Evolutionary conservation across 805 yeast genomes (phyloP), one percentile per base, ranked within the genome.

Genomic region (Hanseniaspora clermontiae): DNA sequence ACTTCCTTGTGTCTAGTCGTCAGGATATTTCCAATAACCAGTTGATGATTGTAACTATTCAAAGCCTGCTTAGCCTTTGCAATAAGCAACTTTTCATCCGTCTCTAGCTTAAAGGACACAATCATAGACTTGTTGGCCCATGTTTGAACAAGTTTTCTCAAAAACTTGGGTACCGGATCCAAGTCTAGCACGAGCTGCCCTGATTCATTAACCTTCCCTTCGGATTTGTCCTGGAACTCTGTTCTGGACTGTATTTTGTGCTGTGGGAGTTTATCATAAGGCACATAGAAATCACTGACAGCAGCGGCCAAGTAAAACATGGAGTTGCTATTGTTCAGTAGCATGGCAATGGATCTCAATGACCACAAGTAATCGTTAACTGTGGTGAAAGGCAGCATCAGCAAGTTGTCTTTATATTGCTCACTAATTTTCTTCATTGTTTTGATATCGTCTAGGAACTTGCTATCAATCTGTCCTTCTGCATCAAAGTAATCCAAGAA

Each of bases 101-200:
- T 93, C 66, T 93, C 98, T 52, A 93, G 76, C 68, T 93, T 93
- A 72, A 93, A 93, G 17, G 95, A 86, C 0, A 91, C 85, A 57
- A 93, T 87, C 95, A 89, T 86, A 0, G 97, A 95, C 12, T 82
- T 79, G 2, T 95, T 95, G 0, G 96, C 96, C 98, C 98, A 93
- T 11, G 82, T 77, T 61, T 87, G 95, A 1, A 90, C 97, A 59
- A 93, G 72, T 57, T 96, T 75, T 60, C 87, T 79, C 63, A 93
- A 76, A 63, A 93, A 91, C 66, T 93, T 93, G 19, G 98, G 98
- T 3, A 93, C 98, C 5, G 96, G 97, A 66, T 91, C 97, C 61
- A 93, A 72, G 62, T 89, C 85, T 11, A 93, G 87, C 9, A 84
- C 79, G 47, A 93, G 72, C 64, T 86, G 87, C 3, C 95, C 95